Base-by-base conservation (phyloP, 176 grass and related monocot genomes). In the Cenchrus purpureus region DNA sequence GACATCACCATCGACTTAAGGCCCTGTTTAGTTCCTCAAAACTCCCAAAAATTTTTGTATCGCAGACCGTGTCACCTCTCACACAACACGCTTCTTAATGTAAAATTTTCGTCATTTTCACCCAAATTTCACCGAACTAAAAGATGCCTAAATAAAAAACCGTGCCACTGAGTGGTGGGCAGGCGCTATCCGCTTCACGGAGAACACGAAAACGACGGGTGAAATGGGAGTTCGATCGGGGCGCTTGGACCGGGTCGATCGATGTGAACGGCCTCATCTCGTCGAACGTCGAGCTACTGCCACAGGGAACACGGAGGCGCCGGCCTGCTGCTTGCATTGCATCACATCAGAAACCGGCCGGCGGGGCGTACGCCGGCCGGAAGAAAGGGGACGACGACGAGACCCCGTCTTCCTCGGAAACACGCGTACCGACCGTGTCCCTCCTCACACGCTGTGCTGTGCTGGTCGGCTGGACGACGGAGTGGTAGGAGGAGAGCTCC, bases 371-470 rank as follows among this genome's bases (percentile, higher is more conserved):
- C 77, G 13, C 63, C 58, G 68, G 69, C 68, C 75, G 37, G 37
- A 2, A 37, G 61, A 88, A 84, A 46, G 68, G 43, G 3, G 68
- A 58, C 12, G 75, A 40, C 37, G 37, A 40, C 37, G 37, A 40
- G 37, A 44, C 64, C 37, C 20, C 70, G 42, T 75, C 87, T 20
- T 61, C 77, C 64, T 53, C 61, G 28, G 62, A n/a, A 81, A 81
- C 82, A 70, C 87, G 82, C 77, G 77, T 82, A 7, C 8, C 61
- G 46, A 54, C 82, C 69, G 87, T 65, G 77, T 88, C n/a, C 12
- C 79, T 11, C 12, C 37, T 46, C 79, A 45, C 55, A 60, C 65
- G 8, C 52, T 25, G 40, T 25, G 40, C 67, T 20, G 67, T 0
- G 67, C 4, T 45, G 40, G 67, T 8, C 68, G 19, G 62, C 72